Evolutionary conservation across 1,284 basidiomycete species (phyloP).

Genomic region (Ustilago nuda): DNA sequence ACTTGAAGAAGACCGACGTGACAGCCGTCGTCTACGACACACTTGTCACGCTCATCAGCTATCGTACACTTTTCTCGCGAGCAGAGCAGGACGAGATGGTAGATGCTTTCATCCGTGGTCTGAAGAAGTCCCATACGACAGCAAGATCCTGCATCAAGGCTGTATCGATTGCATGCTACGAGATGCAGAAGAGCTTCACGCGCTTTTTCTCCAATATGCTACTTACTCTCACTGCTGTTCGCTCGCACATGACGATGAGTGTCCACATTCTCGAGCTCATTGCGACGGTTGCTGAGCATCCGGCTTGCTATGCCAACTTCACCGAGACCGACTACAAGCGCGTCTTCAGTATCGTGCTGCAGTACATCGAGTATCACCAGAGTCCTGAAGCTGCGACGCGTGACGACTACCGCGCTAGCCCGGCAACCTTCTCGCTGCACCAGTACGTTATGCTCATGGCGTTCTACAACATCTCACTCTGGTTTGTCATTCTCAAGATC

Average conservation of each 20-base stretch:
- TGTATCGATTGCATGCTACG: conserved; percentile 87
- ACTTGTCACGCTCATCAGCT: conserved; percentile 88
- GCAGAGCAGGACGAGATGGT: conserved; percentile 78
- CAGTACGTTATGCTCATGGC: conserved; percentile 95
- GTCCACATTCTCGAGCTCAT: conserved; percentile 96
- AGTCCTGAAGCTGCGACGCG: conserved; percentile 57
- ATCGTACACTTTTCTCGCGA: conserved; percentile 81
- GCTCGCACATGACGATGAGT: conserved; percentile 91
- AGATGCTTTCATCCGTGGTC: conserved; percentile 83
- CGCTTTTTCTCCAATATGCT: conserved; percentile 82
- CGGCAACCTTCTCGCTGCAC: conserved; percentile 81
- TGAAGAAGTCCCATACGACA: conserved; percentile 79
- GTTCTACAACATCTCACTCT: conserved; percentile 91
- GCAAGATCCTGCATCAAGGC: conserved; percentile 94
- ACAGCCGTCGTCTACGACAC: conserved; percentile 89
- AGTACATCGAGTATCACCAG: conserved; percentile 84
- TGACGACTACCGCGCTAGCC: conserved; percentile 63
- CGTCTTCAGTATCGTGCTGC: conserved; percentile 93
- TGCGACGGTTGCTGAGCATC: conserved; percentile 84
- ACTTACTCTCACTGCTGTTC: conserved; percentile 90
- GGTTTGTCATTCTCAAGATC: conserved; percentile 93
- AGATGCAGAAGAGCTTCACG: conserved; percentile 85
- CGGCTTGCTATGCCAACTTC: conserved; percentile 87
- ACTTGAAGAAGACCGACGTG: conserved; percentile 76
- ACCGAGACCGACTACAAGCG: conserved; percentile 91